phyloP scores from a whole-genome alignment of 2,329 filamentous ascomycete species.

The Aspergillus sp. region DNA sequence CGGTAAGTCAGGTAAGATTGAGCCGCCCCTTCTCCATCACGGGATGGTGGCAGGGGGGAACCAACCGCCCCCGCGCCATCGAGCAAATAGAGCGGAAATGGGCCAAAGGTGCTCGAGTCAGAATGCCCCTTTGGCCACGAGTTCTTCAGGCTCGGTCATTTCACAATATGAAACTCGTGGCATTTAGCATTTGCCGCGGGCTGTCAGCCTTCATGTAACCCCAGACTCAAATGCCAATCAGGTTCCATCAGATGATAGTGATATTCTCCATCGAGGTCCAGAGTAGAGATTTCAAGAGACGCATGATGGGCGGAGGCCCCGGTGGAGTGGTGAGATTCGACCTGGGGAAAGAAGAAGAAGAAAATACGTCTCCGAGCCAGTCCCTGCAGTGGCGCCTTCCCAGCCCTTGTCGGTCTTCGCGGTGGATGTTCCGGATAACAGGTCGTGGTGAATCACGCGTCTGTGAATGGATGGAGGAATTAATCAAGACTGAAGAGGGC shows the following conservation, averaged over 20 bases:
- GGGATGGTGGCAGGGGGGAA: background rate
- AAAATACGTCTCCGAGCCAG: no score
- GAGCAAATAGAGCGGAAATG: background rate
- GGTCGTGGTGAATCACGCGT: background rate
- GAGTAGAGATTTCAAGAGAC: background rate
- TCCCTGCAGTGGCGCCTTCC: background rate
- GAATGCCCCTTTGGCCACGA: background rate
- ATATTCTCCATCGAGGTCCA: constrained; percentile 4
- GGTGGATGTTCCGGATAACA: background rate
- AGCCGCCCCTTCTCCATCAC: constrained; percentile 4
- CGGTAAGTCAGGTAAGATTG: background rate
- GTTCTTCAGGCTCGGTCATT: constrained; percentile 18
- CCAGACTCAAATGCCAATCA: constrained; percentile 9
- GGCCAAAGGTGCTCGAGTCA: background rate
- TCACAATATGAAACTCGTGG: constrained; percentile 16
- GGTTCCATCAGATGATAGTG: constrained; percentile 8
- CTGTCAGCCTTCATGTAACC: constrained; percentile 7
- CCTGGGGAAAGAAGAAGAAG: background rate
- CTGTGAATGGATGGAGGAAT: background rate
- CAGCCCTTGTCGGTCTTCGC: background rate
- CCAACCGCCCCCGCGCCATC: background rate
- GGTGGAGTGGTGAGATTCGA: background rate
- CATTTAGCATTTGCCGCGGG: constrained; percentile 14
- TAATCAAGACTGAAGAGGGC: background rate
- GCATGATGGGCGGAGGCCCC: constrained; percentile 4